phyloP scores from a whole-genome alignment of 192 early-diverging fungal species.

The Linnemannia exigua region DNA sequence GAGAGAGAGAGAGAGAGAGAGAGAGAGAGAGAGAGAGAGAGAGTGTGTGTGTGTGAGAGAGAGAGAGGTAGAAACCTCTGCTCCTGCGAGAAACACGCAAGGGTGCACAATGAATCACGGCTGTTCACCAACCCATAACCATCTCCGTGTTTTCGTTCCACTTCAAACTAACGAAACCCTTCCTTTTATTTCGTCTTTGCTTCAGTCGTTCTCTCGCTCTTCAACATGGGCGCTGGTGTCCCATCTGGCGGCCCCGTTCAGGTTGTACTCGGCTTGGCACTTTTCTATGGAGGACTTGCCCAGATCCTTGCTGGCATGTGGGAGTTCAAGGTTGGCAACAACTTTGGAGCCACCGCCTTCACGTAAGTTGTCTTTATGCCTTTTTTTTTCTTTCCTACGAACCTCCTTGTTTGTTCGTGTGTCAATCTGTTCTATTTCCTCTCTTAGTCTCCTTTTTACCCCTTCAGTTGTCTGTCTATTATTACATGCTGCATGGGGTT shows the following conservation, averaged over 20 bases:
- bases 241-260: slow-evolving; percentile 64
- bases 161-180: no score
- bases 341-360: slow-evolving; percentile 88
- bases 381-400: background rate
- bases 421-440: slow-evolving; percentile 4
- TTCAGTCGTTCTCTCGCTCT: slow-evolving; percentile 75
- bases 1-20: no score
- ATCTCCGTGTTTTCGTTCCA: slow-evolving; percentile 63
- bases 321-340: slow-evolving; percentile 85
- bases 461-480: background rate
- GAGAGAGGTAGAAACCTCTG: no score
- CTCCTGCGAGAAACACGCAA: no score
- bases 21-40: no score
- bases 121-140: no score
- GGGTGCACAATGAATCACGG: no score
- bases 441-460: background rate
- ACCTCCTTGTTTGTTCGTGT: background rate
- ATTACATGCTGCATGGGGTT: background rate
- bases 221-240: slow-evolving; percentile 77
- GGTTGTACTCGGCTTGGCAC: slow-evolving; percentile 73
- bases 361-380: slow-evolving; percentile 56
- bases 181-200: background rate
- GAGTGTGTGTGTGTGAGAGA: no score
- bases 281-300: slow-evolving; percentile 83
- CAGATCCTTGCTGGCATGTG: slow-evolving; percentile 89